Percentiles rank a stretch among this genome's conserved stretches.
Conservation (phyloP, 306 rosid genomes). For the Prunus fruticosa region DNA sequence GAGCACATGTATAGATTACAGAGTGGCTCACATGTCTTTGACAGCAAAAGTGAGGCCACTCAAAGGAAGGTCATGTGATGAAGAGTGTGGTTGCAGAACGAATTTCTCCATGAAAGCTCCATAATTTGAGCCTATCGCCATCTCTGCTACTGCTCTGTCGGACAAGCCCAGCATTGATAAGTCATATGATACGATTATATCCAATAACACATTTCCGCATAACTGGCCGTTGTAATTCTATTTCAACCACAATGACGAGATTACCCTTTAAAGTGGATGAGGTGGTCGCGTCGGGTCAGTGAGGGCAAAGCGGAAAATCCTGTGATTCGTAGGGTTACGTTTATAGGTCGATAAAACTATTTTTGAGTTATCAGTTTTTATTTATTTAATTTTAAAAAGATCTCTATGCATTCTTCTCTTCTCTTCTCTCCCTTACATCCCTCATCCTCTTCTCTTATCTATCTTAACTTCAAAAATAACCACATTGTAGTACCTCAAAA, state of each 20-base stretch:
- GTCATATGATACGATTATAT: neutral
- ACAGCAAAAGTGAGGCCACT: slow-evolving; percentile 78
- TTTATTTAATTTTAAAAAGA: no score
- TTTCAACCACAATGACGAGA: neutral
- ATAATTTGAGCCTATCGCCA: slow-evolving; percentile 44
- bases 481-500: no score
- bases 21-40: slow-evolving; percentile 73
- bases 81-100: slow-evolving; percentile 46
- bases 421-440: no score
- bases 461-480: no score
- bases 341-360: no score
- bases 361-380: no score
- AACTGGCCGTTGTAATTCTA: neutral
- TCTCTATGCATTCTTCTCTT: no score
- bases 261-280: neutral
- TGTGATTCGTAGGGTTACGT: neutral
- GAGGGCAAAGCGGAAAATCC: neutral
- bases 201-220: no score
- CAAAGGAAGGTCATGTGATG: slow-evolving; percentile 51
- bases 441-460: no score
- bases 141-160: slow-evolving; percentile 15
- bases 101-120: slow-evolving; percentile 84
- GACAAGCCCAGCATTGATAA: neutral
- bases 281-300: neutral
- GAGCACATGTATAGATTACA: neutral